Conservation (phyloP, 2,329 filamentous ascomycete species). For the Colletotrichum sp. region DNA sequence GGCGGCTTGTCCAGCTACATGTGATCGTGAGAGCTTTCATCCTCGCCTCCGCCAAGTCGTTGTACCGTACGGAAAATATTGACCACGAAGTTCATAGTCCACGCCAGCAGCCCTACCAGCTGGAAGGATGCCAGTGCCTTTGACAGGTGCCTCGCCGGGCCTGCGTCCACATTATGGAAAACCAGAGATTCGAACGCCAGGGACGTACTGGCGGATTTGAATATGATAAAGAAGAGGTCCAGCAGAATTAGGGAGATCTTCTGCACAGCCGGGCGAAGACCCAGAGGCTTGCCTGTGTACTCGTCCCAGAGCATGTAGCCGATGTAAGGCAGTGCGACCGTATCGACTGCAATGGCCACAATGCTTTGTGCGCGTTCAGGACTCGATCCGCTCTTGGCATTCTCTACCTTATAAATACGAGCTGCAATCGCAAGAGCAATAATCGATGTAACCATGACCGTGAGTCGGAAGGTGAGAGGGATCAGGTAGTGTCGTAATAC, state of each 20-base stretch:
- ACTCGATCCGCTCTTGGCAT: constrained; percentile 42
- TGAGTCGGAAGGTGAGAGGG: constrained; percentile 81
- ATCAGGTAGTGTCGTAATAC: constrained; percentile 84
- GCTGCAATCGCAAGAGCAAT: constrained; percentile 80
- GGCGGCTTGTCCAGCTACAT: not conserved
- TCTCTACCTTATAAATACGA: constrained; percentile 71
- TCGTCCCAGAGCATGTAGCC: constrained; percentile 96
- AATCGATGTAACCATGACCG: constrained; percentile 82
- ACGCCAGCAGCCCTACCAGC: constrained; percentile 83
- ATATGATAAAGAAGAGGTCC: constrained; percentile 96
- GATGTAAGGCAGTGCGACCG: constrained; percentile 87
- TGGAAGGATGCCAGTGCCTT: constrained; percentile 80
- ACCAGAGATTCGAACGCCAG: constrained; percentile 87
- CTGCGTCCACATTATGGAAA: constrained; percentile 46
- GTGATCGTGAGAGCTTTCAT: constrained; percentile 29
- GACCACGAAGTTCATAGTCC: constrained; percentile 88
- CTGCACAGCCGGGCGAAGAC: constrained; percentile 79
- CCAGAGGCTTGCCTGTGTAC: constrained; percentile 92
- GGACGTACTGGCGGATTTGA: constrained; percentile 91
- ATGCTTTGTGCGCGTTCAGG: constrained; percentile 77
- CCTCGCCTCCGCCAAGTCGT: constrained; percentile 61
- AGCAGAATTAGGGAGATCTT: constrained; percentile 91
- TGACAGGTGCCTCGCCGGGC: constrained; percentile 48
- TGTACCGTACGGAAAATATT: constrained; percentile 78
- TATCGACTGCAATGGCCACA: constrained; percentile 89